A percentile compares a stretch with the other conserved stretches of the same genome.
Evolutionary conservation across 164 flowering plant species (phyloP).

Genomic region (grape (Vitis vinifera)): DNA sequence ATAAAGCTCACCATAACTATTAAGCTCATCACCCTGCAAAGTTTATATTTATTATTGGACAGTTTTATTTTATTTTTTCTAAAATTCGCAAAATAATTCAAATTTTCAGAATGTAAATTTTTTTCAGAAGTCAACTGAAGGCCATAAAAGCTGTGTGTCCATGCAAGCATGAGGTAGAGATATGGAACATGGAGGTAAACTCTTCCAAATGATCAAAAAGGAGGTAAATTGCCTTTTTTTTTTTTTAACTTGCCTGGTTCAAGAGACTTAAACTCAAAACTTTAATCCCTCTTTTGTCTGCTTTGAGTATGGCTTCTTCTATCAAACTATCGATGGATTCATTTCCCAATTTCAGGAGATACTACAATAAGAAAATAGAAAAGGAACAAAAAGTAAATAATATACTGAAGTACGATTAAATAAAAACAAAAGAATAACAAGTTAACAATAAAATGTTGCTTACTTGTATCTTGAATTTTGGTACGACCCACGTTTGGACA

Average conservation of each 20-base stretch:
- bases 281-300: conserved; percentile 49
- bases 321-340: conserved; percentile 51
- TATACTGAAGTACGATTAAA: background rate
- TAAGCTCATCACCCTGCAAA: conserved; percentile 60
- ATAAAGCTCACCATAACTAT: conserved; percentile 58
- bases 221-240: conserved; percentile 36
- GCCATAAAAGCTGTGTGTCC: too few relatives aligned
- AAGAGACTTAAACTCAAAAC: conserved; percentile 36
- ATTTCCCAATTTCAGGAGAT: conserved; percentile 26
- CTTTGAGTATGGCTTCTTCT: conserved; percentile 65
- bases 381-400: background rate
- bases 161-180: too few relatives aligned
- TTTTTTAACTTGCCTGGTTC: background rate
- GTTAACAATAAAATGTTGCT: background rate
- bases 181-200: too few relatives aligned
- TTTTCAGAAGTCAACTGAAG: too few relatives aligned
- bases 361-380: background rate
- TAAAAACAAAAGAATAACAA: too few relatives aligned
- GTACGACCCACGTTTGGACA: conserved; percentile 70
- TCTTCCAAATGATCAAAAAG: too few relatives aligned
- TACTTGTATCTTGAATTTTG: conserved; percentile 65
- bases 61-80: background rate
- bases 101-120: too few relatives aligned
- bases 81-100: too few relatives aligned
- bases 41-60: background rate